Evolutionary conservation across 208 protist genomes (phyloP), one percentile per base, ranked within the genome.

Genomic region (Naegleria lovaniensis): DNA sequence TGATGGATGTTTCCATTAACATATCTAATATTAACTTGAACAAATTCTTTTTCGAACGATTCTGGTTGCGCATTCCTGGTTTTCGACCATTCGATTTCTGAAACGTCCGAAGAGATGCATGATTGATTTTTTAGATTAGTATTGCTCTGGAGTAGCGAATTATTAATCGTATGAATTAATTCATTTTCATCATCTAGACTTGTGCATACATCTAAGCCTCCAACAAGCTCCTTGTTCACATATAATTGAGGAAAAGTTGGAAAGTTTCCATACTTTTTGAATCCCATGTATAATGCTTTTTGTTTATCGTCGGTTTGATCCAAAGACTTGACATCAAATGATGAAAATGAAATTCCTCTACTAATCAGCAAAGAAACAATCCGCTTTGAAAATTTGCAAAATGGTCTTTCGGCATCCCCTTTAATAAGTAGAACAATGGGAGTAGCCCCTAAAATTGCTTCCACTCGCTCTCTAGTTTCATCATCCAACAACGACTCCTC

Each of bases 311-410:
- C 29, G 7, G 13, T 36, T 79, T 79, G 67, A 79, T 79, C 67
- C 29, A 79, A 33, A 79, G 67, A 79, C n/a, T 79, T 79, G 5
- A 79, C 67, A 79, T 79, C 67, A 79, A 79, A 79, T 79, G 67
- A 79, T 36, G 67, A 79, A 79, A 79, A 79, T 79, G 19, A 13
- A 79, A 79, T 79, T 36, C 67, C 67, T 33, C 67, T 79, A 79
- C 67, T 79, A 15, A 79, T 79, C 16, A 79, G 36, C 29, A 79
- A 33, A 33, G 67, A 36, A 36, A 36, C 16, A 79, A 79, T 36
- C n/a, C 9, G 0, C 9, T 79, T 79, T 2, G 29, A 36, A 36
- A 79, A 79, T 79, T 79, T 79, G 36, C 67, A 79, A 33, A 79
- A 79, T 36, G 67, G 67, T 36, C 67, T 79, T 36, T 79, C 67